phyloP scores from a whole-genome alignment of 2,329 filamentous ascomycete species.

The Xylaria multiplex region DNA sequence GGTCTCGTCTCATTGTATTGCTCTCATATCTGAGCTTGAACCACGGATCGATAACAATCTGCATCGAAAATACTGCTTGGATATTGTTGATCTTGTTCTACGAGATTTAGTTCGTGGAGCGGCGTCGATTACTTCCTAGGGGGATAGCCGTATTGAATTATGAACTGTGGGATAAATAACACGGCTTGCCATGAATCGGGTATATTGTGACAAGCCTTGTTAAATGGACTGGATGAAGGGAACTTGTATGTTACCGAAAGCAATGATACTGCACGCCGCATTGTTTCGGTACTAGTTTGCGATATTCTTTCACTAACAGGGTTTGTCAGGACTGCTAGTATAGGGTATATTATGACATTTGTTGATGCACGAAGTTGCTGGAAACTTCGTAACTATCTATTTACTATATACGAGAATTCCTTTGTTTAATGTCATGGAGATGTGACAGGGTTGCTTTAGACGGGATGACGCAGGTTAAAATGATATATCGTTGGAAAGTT shows the following conservation, averaged over 20 bases:
- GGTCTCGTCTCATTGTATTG: background rate
- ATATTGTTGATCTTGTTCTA: background rate
- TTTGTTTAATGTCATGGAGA: too few species aligned
- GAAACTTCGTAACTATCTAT: too few species aligned
- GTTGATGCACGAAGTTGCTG: too few species aligned
- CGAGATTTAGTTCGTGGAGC: background rate
- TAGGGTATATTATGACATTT: too few species aligned
- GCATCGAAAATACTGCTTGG: background rate
- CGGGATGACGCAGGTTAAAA: background rate
- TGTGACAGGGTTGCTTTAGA: too few species aligned
- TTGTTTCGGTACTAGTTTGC: slow-evolving; percentile 30
- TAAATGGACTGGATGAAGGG: background rate
- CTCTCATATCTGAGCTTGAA: background rate
- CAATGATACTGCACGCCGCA: background rate
- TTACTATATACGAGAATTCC: too few species aligned
- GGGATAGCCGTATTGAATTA: background rate
- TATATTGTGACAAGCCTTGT: background rate
- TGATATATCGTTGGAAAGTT: background rate
- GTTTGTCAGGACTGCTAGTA: too few species aligned
- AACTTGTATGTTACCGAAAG: background rate
- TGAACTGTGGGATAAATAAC: background rate
- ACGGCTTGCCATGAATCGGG: too few species aligned
- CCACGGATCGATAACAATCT: background rate
- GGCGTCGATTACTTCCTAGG: too few species aligned
- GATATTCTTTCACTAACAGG: background rate